These are phyloP conservation scores for Crassisporium funariophilum DNA, from an alignment of 768 basidiomycete species.

Conservation along the genomic window DNA sequence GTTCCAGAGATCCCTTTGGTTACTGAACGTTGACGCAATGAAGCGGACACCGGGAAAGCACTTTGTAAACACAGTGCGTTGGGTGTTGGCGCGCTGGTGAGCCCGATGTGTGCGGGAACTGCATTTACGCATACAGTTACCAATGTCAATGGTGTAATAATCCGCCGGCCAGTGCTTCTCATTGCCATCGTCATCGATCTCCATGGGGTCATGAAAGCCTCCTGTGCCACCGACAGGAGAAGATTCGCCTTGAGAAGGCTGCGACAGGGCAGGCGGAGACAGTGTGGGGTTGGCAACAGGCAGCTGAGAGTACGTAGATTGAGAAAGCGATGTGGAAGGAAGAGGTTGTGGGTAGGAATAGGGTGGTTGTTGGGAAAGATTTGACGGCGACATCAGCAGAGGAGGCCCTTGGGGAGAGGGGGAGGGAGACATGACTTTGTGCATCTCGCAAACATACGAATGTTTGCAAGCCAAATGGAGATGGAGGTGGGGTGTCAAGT, in stretches of 20 bases:
- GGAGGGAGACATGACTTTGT: not conserved
- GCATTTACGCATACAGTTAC: not conserved
- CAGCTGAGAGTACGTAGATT: not conserved
- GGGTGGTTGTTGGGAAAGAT: not conserved
- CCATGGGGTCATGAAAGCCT: too few species aligned
- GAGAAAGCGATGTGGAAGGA: not conserved
- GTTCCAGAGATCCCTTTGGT: constrained; percentile 6
- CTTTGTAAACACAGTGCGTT: not conserved
- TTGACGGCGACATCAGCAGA: not conserved
- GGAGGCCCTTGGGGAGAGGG: not conserved
- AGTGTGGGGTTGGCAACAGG: not conserved
- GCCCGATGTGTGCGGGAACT: not conserved
- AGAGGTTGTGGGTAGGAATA: too few species aligned
- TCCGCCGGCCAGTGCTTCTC: not conserved
- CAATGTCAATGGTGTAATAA: not conserved
- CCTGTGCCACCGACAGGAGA: too few species aligned
- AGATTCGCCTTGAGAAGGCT: too few species aligned
- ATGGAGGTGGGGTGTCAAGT: not conserved
- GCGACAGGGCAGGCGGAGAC: not conserved
- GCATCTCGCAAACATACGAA: constrained; percentile 1
- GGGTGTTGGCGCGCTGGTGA: not conserved
- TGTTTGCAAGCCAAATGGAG: not conserved
- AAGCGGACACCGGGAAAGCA: constrained; percentile 4
- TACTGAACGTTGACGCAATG: constrained; percentile 3
- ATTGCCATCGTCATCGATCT: not conserved